phyloP scores from a whole-genome alignment of 1,284 basidiomycete genomes.

The Anthracocystis walkeri region DNA sequence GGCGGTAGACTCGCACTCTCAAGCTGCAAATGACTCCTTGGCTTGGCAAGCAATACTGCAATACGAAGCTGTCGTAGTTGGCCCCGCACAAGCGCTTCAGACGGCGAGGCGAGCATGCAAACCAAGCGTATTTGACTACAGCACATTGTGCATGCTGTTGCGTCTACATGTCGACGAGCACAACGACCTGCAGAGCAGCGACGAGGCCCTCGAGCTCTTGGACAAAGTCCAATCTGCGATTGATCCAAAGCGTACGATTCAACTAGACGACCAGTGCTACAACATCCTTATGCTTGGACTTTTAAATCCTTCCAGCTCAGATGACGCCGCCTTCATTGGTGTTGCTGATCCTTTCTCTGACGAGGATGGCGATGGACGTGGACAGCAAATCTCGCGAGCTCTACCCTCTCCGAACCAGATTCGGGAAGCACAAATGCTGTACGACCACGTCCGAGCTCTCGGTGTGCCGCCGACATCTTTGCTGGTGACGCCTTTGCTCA shows the following conservation, averaged over 20 bases:
- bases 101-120: slow-evolving; percentile 14
- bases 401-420: slow-evolving; percentile 44
- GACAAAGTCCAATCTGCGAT: slow-evolving; percentile 19
- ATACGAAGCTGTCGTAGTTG: slow-evolving; percentile 27
- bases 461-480: slow-evolving; percentile 36
- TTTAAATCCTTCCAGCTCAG: background rate
- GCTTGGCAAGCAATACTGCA: slow-evolving; percentile 40
- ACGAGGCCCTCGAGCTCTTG: slow-evolving; percentile 52
- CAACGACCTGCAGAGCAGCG: slow-evolving; percentile 41
- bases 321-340: too few relatives aligned
- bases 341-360: background rate
- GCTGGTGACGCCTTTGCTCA: slow-evolving; percentile 50
- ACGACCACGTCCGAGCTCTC: slow-evolving; percentile 37
- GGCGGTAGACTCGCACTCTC: slow-evolving; percentile 2
- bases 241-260: slow-evolving; percentile 17
- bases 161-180: slow-evolving; percentile 29
- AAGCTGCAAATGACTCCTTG: slow-evolving; percentile 2
- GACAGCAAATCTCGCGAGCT: background rate
- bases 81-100: slow-evolving; percentile 27
- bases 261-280: slow-evolving; percentile 25
- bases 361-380: background rate
- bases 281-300: slow-evolving; percentile 32
- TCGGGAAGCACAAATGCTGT: slow-evolving; percentile 53
- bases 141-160: slow-evolving; percentile 27
- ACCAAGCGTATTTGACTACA: slow-evolving; percentile 4